Evolutionary conservation across 2,329 filamentous ascomycete genomes (phyloP), one percentile per base, ranked within the genome.

Genomic region (Thermomyces lanuginosus): DNA sequence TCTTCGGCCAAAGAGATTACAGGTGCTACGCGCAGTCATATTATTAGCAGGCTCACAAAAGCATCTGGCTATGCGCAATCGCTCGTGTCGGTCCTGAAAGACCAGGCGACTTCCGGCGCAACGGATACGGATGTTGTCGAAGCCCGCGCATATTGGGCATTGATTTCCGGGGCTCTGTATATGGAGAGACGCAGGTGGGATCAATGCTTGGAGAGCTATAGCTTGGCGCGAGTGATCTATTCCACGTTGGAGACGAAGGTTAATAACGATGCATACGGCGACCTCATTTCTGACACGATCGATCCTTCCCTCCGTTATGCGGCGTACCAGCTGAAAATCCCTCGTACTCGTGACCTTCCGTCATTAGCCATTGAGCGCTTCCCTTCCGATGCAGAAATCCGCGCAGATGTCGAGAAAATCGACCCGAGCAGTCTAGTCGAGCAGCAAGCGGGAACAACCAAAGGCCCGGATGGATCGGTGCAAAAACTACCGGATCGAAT

Each of bases 241-340:
- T 74, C 68, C 33, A 73, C 78, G 1, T 61, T 98, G 22, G 64
- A 73, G 15, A 61, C 67, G 35, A 42, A 45, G 25, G 69, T 57
- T 35, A 76, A 72, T 46, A 75, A 72, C 34, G 86, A 92, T 32
- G 61, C 78, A 18, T 89, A 81, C 62, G 83, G 79, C 46, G 86
- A 95, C 34, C 64, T 93, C 13, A 60, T 98, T 31, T 72, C 76
- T 24, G 75, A 79, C 42, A 91, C 79, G 4, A 75, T 92, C 35
- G 89, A 98, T 48, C 84, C 84, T 2, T 92, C 83, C 35, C 80
- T 98, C 43, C 76, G 86, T 36, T 95, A 91, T 51, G 84, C 84
- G 18, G 83, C 89, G 10, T 95, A 95, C 50, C 83, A 92, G 52
- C 66, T 83, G 48, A 78, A 86, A 48, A 69, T 92, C 16, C 79